Conservation (phyloP, 1,284 basidiomycete genomes). For the Sanghuangporus sanghuang region DNA sequence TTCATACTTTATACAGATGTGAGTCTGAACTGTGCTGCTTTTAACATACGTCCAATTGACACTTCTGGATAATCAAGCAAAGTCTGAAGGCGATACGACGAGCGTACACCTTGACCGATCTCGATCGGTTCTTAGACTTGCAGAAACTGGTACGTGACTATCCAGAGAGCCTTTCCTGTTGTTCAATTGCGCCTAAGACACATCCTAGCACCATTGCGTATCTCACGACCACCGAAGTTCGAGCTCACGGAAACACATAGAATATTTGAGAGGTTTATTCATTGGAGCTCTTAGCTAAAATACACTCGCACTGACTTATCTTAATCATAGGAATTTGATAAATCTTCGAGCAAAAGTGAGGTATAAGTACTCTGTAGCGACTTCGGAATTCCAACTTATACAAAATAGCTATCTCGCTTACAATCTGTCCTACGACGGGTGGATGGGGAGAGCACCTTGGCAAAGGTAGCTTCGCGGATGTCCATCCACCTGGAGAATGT, state of each 20-base stretch:
- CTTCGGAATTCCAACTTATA: background rate
- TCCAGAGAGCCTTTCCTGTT: background rate
- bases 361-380: background rate
- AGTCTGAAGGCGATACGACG: background rate
- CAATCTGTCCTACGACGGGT: background rate
- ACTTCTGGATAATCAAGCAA: background rate
- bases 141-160: background rate
- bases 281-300: too few relatives aligned
- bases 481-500: constrained; percentile 2
- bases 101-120: background rate
- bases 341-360: background rate
- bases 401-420: background rate
- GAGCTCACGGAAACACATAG: background rate
- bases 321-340: background rate
- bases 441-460: background rate
- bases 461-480: background rate
- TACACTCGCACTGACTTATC: background rate
- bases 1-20: background rate
- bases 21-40: background rate
- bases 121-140: background rate
- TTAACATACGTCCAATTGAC: background rate
- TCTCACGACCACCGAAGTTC: background rate
- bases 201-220: background rate
- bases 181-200: background rate
- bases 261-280: constrained; percentile 5